A percentile compares a stretch with the other conserved stretches of the same genome.
These are phyloP conservation scores for Gamarada debralockiae DNA, from an alignment of 495 filamentous ascomycete species.

Conservation along the genomic window DNA sequence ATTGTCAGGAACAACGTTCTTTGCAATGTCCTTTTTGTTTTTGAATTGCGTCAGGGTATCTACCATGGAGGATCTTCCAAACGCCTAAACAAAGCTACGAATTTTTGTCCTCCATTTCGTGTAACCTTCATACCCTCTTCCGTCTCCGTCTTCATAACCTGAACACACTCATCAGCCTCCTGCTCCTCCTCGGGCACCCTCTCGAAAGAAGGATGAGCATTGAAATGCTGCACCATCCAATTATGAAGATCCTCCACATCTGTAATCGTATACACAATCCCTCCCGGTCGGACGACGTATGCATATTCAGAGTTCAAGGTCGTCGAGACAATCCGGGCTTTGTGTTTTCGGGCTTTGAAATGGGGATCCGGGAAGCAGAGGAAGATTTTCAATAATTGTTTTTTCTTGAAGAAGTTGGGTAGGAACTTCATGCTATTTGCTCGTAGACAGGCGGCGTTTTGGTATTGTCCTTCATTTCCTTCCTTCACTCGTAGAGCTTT, in stretches of 20 bases:
- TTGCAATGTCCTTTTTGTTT: background rate
- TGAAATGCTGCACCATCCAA: conserved; percentile 89
- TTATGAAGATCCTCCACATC: conserved; percentile 91
- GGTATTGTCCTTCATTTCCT: conserved; percentile 55
- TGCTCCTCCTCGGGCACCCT: conserved; percentile 61
- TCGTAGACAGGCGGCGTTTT: conserved; percentile 82
- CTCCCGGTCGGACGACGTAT: conserved; percentile 77
- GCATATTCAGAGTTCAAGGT: conserved; percentile 91
- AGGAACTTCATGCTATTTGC: conserved; percentile 98
- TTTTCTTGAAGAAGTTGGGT: conserved; percentile 84
- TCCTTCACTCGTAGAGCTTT: conserved; percentile 71
- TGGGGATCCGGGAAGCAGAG: conserved; percentile 98
- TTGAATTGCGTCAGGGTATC: conserved; percentile 10
- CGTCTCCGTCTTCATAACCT: conserved; percentile 79
- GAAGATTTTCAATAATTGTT: conserved; percentile 82
- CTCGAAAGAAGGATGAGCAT: conserved; percentile 64
- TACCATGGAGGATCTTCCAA: conserved; percentile 42
- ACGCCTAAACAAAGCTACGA: conserved; percentile 79
- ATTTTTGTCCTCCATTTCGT: conserved; percentile 84
- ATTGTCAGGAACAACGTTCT: background rate
- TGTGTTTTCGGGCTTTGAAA: conserved; percentile 96
- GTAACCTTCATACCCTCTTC: conserved; percentile 98
- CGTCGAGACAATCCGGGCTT: conserved; percentile 87
- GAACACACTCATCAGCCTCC: conserved; percentile 70
- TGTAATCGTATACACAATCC: conserved; percentile 90